Percentiles rank a stretch among this genome's conserved stretches.
Evolutionary conservation across 148 eudicot species (phyloP).

Genomic region (Drosera capensis): DNA sequence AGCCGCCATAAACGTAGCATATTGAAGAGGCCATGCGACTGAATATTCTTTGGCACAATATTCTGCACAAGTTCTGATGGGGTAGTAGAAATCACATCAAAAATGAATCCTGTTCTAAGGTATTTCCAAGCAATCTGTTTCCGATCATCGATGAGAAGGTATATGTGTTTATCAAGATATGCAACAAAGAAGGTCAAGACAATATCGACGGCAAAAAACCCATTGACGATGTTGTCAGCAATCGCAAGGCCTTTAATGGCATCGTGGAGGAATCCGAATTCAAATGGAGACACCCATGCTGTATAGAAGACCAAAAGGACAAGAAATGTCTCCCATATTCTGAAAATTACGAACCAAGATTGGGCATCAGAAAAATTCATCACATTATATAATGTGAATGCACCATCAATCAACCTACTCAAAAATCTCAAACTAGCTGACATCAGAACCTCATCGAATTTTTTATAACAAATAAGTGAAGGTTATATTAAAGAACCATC

Average conservation of each 20-base stretch:
- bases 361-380: too few species aligned
- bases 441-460: too few species aligned
- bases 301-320: conserved; percentile 44
- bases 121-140: conserved; percentile 52
- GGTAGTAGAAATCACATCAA: conserved; percentile 59
- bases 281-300: conserved; percentile 61
- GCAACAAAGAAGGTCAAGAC: conserved; percentile 64
- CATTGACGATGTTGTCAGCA: conserved; percentile 50
- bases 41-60: conserved; percentile 23
- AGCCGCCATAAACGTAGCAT: conserved; percentile 90
- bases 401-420: too few species aligned
- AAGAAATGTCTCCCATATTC: conserved; percentile 36
- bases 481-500: too few species aligned
- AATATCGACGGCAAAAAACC: conserved; percentile 48
- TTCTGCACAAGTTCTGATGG: conserved; percentile 45
- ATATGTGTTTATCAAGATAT: conserved; percentile 50
- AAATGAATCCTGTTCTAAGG: conserved; percentile 36
- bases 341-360: too few species aligned
- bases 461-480: too few species aligned
- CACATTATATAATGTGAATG: too few species aligned
- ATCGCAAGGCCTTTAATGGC: conserved; percentile 24
- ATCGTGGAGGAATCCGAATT: conserved; percentile 37
- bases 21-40: conserved; percentile 47
- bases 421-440: too few species aligned
- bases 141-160: conserved; percentile 48